A percentile compares a stretch with the other conserved stretches of the same genome.
Conservation (phyloP, 768 basidiomycete genomes). For the Leucocoprinus birnbaumii region DNA sequence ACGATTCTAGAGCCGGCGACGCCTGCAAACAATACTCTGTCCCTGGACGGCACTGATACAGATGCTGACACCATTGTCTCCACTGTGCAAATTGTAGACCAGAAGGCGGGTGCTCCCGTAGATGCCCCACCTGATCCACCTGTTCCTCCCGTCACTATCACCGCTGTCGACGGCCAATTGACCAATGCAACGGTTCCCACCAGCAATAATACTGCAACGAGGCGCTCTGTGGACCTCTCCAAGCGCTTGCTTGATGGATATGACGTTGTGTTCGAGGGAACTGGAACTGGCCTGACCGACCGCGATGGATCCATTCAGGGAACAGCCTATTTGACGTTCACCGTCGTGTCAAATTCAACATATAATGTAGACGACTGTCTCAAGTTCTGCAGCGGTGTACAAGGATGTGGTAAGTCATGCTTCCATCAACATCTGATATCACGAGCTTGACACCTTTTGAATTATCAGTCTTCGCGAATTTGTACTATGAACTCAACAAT, state of each 20-base stretch:
- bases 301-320: constrained; percentile 43
- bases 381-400: constrained; percentile 32
- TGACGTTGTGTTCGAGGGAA: constrained; percentile 35
- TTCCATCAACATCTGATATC: neutral
- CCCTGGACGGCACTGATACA: constrained; percentile 24
- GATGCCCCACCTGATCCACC: constrained; percentile 31
- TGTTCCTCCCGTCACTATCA: constrained; percentile 33
- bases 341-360: constrained; percentile 40
- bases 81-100: constrained; percentile 32
- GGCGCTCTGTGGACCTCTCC: constrained; percentile 13
- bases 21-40: constrained; percentile 15
- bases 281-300: constrained; percentile 30
- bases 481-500: constrained; percentile 50
- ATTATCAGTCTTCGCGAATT: constrained; percentile 42
- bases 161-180: constrained; percentile 42
- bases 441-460: neutral
- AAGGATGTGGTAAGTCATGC: constrained; percentile 37
- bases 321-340: constrained; percentile 48
- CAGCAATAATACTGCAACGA: constrained; percentile 7
- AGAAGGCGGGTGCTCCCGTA: constrained; percentile 32
- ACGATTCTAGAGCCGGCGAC: constrained; percentile 7
- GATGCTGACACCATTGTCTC: constrained; percentile 31
- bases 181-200: constrained; percentile 18
- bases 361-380: constrained; percentile 43
- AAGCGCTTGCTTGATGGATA: constrained; percentile 28